Conservation (phyloP, 345 rosid species). For the Geranium brycei region DNA sequence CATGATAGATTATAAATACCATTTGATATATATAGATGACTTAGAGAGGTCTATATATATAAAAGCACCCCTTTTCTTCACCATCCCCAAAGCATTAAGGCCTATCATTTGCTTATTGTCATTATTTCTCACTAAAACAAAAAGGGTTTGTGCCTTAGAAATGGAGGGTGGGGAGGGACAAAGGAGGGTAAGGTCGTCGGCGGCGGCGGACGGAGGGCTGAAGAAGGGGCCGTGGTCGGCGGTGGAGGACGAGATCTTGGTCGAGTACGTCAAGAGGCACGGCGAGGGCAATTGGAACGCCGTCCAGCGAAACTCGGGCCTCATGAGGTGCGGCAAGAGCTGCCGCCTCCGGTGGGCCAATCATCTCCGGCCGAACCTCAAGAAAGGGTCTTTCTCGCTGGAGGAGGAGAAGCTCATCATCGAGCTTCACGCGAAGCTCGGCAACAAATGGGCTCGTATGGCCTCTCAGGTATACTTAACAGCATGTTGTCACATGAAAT, state of each 20-base stretch:
- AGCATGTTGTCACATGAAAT: not conserved
- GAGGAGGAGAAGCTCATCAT: constrained; percentile 66
- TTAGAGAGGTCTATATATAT: no score
- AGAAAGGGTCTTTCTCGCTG: constrained; percentile 55
- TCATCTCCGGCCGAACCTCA: constrained; percentile 77
- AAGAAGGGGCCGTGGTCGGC: constrained; percentile 90
- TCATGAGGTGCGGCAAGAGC: constrained; percentile 81
- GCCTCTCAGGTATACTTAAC: constrained; percentile 56
- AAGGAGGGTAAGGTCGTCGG: not conserved
- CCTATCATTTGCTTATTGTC: not conserved
- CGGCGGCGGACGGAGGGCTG: constrained; percentile 18
- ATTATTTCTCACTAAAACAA: no score
- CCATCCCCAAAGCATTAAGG: not conserved
- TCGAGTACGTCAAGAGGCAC: constrained; percentile 54
- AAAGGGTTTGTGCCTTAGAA: no score
- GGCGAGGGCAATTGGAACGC: constrained; percentile 88
- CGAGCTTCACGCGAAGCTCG: constrained; percentile 63
- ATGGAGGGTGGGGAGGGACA: constrained; percentile 1
- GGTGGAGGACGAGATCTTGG: constrained; percentile 57
- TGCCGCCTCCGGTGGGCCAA: constrained; percentile 87
- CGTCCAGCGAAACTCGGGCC: constrained; percentile 51
- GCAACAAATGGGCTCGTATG: constrained; percentile 96
- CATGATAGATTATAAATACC: no score
- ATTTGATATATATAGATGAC: no score
- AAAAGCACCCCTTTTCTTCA: not conserved